Base-by-base conservation (phyloP, 2,329 filamentous ascomycete species). In the Aspergillus pseudoglaucus region DNA sequence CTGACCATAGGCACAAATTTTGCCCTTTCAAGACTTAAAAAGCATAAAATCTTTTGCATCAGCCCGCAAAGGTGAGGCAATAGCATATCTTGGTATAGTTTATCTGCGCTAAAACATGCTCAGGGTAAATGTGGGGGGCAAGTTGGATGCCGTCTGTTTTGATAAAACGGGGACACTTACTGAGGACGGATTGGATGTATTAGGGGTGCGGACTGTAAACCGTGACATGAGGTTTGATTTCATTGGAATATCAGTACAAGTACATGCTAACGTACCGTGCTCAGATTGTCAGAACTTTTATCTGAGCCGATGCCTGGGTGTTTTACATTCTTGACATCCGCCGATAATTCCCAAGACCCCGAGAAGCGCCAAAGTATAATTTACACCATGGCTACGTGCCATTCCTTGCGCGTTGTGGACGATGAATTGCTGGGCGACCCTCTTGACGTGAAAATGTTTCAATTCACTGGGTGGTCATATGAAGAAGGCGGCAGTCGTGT, bases 141-240 rank as follows among this genome's bases (percentile, higher is more conserved):
- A 97, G 68, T 74, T 98, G 3, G 93, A 98, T 63, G 82, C 97
- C 9, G 87, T 98, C 71, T 96, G 91, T 68, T 98, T 98, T 55
- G 93, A 98, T 71, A 98, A 98, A 72, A 98, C 93, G 0, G 93
- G 93, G n/a, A 98, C 93, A 0, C 74, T 98, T 46, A 98, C 93
- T 0, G 93, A 97, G 68, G 93, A 98, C 66, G 93, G 93, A 0
- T 73, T 98, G 38, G 94, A 98, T 65, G 88, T 98, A 15, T 77
- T 98, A 10, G 93, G 93, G 10, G 83, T 95, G 17, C 83, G 89
- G 30, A 82, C 93, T 6, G 88, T 89, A 8, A 82, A 85, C 47
- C 77, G 78, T 1, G 68, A 74, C 12, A 77, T 79, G 53, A 71
- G 68, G 66, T 75, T 47, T 40, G 52, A 45, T 14, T 23, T 42